Base-by-base conservation (phyloP, 2,329 filamentous ascomycete genomes). In the Paecilomyces sp. region DNA sequence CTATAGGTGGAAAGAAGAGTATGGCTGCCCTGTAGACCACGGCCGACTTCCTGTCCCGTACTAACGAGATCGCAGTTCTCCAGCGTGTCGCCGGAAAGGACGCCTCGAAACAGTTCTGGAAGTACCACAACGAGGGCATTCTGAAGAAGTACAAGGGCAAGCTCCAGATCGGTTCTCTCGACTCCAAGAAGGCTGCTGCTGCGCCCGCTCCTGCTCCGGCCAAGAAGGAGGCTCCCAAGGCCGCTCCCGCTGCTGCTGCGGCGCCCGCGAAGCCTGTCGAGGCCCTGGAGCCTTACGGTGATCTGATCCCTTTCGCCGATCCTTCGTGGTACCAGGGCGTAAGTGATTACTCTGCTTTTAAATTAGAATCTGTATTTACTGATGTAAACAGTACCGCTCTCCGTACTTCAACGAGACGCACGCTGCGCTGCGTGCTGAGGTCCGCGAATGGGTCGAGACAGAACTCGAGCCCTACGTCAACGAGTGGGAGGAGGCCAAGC, bases 361-460 rank as follows among this genome's bases (percentile, higher is more conserved):
- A 22, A 28, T 3, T 28, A 6, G 25, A n/a, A 56, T 60, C 58
- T 7, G 24, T 3, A 36, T 22, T 11, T 55, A 54, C 63, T 67
- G 36, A 63, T 36, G 7, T 56, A 3, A 11, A 41, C 65, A 95
- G 90, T 96, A 96, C 78, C 90, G 96, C 80, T 96, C 93, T 1
- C 91, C 93, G 30, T 97, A 97, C 83, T 96, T 89, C 83, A 97
- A 97, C 79, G 88, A 96, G 77, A 87, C 91, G 4, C 94, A 99
- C 77, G 92, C 87, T 59, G 92, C 91, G 57, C 88, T 99, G 56
- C 91, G 94, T 62, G 88, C 86, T 65, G 94, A 99, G 81, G 83
- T 97, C 62, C 90, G 94, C 70, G 84, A 92, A 80, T 99, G 92
- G 92, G 85, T 99, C 59, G 90, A 96, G 62, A 84, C 82, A 59